Evolutionary conservation across 1,139 yeast species (phyloP).

Genomic region (Blastobotrys capitulatus): DNA sequence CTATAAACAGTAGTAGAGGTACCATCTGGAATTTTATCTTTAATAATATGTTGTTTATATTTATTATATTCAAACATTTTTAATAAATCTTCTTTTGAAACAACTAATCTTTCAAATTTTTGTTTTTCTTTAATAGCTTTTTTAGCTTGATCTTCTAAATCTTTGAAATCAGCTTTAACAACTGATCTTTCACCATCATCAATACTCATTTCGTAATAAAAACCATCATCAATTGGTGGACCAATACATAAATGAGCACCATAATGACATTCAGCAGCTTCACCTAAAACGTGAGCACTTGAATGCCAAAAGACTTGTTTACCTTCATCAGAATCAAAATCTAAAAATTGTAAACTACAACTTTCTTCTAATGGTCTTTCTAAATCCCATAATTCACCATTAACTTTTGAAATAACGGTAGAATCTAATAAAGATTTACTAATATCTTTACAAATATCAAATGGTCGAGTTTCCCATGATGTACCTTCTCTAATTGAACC

Average conservation of each 20-base stretch:
- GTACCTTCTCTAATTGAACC: slow-evolving; percentile 63
- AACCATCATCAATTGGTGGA: slow-evolving; percentile 98
- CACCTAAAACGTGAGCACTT: slow-evolving; percentile 97
- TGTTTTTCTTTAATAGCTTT: slow-evolving; percentile 94
- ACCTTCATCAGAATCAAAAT: slow-evolving; percentile 84
- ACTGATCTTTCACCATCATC: slow-evolving; percentile 73
- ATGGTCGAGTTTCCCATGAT: slow-evolving; percentile 86
- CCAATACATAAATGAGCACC: slow-evolving; percentile 93
- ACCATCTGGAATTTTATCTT: slow-evolving; percentile 90
- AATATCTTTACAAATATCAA: slow-evolving; percentile 76
- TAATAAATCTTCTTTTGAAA: slow-evolving; percentile 86
- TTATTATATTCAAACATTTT: slow-evolving; percentile 94
- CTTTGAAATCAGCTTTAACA: slow-evolving; percentile 75
- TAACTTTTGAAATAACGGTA: slow-evolving; percentile 84
- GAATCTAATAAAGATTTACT: slow-evolving; percentile 86
- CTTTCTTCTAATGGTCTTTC: slow-evolving; percentile 88
- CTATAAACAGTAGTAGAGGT: slow-evolving; percentile 95
- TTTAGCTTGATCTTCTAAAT: slow-evolving; percentile 82
- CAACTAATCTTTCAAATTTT: slow-evolving; percentile 86
- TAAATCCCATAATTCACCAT: slow-evolving; percentile 91
- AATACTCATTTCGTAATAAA: slow-evolving; percentile 94
- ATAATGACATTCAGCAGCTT: slow-evolving; percentile 93
- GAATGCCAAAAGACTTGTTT: slow-evolving; percentile 98
- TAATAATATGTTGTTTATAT: slow-evolving; percentile 85
- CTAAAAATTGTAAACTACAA: slow-evolving; percentile 63